These are phyloP conservation scores for Saprolegnia diclina DNA, from an alignment of 352 stramenopile genomes.

Conservation along the genomic window DNA sequence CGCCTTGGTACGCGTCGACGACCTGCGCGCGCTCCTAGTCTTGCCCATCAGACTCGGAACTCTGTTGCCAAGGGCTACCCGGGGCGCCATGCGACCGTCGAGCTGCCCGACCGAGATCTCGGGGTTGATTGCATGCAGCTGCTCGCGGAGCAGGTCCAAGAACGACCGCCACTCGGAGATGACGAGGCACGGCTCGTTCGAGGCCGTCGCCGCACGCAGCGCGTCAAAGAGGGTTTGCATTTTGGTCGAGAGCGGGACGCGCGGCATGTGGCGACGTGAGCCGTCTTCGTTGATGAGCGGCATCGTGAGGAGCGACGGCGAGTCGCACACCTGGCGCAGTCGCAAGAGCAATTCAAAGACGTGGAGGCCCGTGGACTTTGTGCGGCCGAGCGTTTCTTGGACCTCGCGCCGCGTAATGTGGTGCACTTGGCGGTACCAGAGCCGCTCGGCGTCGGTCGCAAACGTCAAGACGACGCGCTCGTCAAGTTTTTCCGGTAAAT, in stretches of 20 bases:
- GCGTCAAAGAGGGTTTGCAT: slow-evolving; percentile 48
- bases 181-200: slow-evolving; percentile 60
- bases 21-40: slow-evolving; percentile 52
- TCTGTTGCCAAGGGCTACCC: slow-evolving; percentile 9
- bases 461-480: slow-evolving; percentile 52
- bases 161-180: slow-evolving; percentile 86
- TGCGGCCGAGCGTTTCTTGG: slow-evolving; percentile 64
- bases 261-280: slow-evolving; percentile 29
- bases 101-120: slow-evolving; percentile 46
- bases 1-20: slow-evolving; percentile 52
- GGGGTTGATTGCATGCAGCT: slow-evolving; percentile 37
- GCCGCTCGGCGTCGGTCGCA: slow-evolving; percentile 63
- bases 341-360: slow-evolving; percentile 86
- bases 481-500: slow-evolving; percentile 55
- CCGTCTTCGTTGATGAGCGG: slow-evolving; percentile 43
- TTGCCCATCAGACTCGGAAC: not conserved
- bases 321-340: slow-evolving; percentile 80
- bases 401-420: slow-evolving; percentile 72
- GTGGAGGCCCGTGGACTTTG: slow-evolving; percentile 56
- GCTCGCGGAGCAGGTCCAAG: slow-evolving; percentile 65
- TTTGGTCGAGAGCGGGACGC: slow-evolving; percentile 54
- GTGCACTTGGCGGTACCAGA: slow-evolving; percentile 74
- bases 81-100: slow-evolving; percentile 54
- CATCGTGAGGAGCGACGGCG: slow-evolving; percentile 51
- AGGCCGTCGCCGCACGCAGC: slow-evolving; percentile 40